Evolutionary conservation across 352 stramenopile species (phyloP), one percentile per base, ranked within the genome.

Genomic region (Phytophthora idaei): DNA sequence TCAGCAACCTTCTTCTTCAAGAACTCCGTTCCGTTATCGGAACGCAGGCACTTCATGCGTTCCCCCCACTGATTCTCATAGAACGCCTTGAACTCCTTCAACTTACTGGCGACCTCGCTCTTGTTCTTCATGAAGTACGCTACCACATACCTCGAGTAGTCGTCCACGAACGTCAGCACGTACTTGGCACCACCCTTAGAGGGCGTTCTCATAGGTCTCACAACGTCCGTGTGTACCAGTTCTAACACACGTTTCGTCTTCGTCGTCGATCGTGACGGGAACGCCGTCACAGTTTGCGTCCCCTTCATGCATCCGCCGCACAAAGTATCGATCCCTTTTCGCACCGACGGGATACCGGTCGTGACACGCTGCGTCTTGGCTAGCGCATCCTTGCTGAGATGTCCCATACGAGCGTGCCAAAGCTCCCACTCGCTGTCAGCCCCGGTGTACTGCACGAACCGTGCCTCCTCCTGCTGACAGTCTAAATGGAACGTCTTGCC

Each of bases 401-500:
- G 44, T 2, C 27, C 46, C 10, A 52, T 37, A 21, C 46, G 25
- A 2, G 25, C 46, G 25, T 52, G 46, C 21, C 46, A 52, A 37
- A 37, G 46, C 5, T 52, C 11, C 28, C 27, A 37, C 46, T 52
- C 0, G 31, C 10, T 37, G 25, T 52, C 28, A 52, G 7, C 27
- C 28, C 44, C 11, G 27, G 11, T 0, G 31, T 52, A 37, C 15
- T 52, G 10, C 5, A 37, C 25, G 25, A 37, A 36, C 29, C 27
- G 15, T 52, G 8, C 25, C 28, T 71, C 25, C 28, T 71, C 61
- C 27, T 53, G 57, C 17, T 75, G 32, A 12, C 36, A 67, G 29
- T 66, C 61, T 3, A 71, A 5, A 42, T 61, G 7, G 41, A 62
- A 71, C 25, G 51, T 17, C 21, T 67, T 68, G 8, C 56, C 61